These are phyloP conservation scores for Nemania diffusa DNA, from an alignment of 2,329 filamentous ascomycete species.

Conservation along the genomic window DNA sequence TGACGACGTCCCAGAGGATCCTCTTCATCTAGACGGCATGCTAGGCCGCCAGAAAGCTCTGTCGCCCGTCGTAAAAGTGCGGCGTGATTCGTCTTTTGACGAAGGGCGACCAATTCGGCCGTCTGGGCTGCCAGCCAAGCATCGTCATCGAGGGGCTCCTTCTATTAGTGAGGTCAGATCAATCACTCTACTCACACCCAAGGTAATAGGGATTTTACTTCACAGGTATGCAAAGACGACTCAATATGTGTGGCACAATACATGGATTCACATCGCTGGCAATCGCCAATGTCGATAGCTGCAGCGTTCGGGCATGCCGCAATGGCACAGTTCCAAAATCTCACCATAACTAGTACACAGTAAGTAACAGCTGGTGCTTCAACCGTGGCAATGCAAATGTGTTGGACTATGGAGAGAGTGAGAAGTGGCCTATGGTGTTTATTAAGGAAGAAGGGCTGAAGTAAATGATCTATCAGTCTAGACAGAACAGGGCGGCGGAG, in stretches of 20 bases:
- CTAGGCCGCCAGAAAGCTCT: conserved; percentile 34
- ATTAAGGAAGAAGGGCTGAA: too few relatives aligned
- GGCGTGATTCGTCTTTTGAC: conserved; percentile 33
- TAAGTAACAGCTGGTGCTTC: too few relatives aligned
- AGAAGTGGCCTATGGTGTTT: too few relatives aligned
- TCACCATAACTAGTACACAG: conserved; percentile 8
- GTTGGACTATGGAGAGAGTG: too few relatives aligned
- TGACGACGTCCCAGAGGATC: conserved; percentile 22
- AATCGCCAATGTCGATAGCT: conserved; percentile 28
- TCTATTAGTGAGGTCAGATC: conserved; percentile 12
- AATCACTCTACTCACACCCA: neutral
- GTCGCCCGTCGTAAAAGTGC: conserved; percentile 34
- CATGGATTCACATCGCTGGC: conserved; percentile 31
- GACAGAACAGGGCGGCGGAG: too few relatives aligned
- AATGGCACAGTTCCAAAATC: conserved; percentile 27
- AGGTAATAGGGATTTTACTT: conserved; percentile 14
- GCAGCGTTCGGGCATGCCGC: conserved; percentile 20
- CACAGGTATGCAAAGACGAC: conserved; percentile 22
- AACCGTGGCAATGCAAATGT: too few relatives aligned
- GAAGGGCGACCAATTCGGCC: conserved; percentile 34
- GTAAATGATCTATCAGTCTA: too few relatives aligned
- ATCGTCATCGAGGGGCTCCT: conserved; percentile 36
- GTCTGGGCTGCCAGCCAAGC: conserved; percentile 36
- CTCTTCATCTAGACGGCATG: conserved; percentile 30
- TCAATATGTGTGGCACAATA: conserved; percentile 21